A percentile compares a stretch with the other conserved stretches of the same genome.
Conservation (phyloP, 768 basidiomycete species). For the Terana coerulea region DNA sequence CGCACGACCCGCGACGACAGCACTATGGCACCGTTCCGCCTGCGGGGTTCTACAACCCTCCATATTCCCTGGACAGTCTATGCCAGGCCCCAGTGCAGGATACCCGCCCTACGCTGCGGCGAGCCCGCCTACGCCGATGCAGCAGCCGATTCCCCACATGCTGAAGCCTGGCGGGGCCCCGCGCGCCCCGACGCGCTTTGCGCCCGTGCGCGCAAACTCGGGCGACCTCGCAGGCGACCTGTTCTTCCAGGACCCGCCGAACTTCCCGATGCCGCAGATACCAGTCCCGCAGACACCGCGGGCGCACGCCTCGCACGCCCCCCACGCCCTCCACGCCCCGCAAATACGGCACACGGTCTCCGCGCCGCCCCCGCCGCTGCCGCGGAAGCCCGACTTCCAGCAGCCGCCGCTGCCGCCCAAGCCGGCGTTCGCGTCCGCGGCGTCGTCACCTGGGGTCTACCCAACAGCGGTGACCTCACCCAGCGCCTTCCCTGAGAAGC, state of each 20-base stretch:
- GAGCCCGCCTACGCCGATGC: not conserved
- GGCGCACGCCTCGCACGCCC: not conserved
- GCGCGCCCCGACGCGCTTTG: not conserved
- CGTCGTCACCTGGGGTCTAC: conserved; percentile 34
- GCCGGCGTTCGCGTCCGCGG: conserved; percentile 11
- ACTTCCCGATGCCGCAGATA: conserved; percentile 13
- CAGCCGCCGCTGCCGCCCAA: conserved; percentile 23
- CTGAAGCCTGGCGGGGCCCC: conserved; percentile 8
- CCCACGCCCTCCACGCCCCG: not conserved
- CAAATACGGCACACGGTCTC: conserved; percentile 12
- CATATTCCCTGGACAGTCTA: not conserved
- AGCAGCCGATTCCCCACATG: conserved; percentile 4
- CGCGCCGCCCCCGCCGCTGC: conserved; percentile 19
- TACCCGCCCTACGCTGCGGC: not conserved
- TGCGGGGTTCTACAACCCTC: conserved; percentile 14
- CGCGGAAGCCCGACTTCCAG: conserved; percentile 18
- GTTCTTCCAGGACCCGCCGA: conserved; percentile 1
- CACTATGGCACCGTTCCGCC: conserved; percentile 1
- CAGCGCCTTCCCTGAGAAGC: not conserved
- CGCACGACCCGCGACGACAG: not conserved
- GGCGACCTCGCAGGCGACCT: conserved; percentile 9
- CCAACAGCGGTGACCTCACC: conserved; percentile 32
- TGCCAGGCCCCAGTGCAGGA: not conserved
- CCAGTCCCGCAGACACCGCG: too few relatives aligned
- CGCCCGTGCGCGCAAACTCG: conserved; percentile 6